Evolutionary conservation across 108 stramenopile species (phyloP).

Genomic region (Nannochloropsis oceanica): DNA sequence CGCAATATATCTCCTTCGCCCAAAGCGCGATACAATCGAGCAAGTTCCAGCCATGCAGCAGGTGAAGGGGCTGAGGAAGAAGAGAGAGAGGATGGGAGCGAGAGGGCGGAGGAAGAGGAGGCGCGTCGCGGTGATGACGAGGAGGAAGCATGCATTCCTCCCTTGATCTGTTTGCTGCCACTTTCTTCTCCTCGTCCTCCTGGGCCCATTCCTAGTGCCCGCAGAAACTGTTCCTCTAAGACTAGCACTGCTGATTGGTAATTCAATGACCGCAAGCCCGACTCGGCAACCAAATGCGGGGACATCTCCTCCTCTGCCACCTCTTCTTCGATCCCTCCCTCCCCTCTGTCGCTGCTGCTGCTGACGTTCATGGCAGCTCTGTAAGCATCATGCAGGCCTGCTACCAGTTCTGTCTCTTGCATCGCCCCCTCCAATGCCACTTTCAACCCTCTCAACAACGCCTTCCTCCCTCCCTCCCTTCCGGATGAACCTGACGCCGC

Average conservation of each 20-base stretch:
- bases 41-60: slow-evolving; percentile 32
- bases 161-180: neutral
- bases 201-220: neutral
- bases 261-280: neutral
- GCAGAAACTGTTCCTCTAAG: neutral
- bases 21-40: slow-evolving; percentile 24
- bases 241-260: slow-evolving; percentile 2
- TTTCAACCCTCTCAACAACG: neutral
- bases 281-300: neutral
- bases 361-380: neutral
- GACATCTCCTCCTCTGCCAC: neutral
- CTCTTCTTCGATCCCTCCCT: neutral
- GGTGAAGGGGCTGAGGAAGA: neutral
- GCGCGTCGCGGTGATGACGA: no score
- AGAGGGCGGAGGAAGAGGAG: no score
- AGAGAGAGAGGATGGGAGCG: no score
- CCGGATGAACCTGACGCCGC: neutral
- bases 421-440: neutral
- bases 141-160: neutral
- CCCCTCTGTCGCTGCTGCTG: neutral
- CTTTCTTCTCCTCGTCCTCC: neutral
- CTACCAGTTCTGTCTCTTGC: neutral
- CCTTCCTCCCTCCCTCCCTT: neutral
- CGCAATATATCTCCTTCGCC: slow-evolving; percentile 33
- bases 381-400: neutral